Evolutionary conservation across 208 protist species (phyloP).

Genomic region (Hexamita inflata): DNA sequence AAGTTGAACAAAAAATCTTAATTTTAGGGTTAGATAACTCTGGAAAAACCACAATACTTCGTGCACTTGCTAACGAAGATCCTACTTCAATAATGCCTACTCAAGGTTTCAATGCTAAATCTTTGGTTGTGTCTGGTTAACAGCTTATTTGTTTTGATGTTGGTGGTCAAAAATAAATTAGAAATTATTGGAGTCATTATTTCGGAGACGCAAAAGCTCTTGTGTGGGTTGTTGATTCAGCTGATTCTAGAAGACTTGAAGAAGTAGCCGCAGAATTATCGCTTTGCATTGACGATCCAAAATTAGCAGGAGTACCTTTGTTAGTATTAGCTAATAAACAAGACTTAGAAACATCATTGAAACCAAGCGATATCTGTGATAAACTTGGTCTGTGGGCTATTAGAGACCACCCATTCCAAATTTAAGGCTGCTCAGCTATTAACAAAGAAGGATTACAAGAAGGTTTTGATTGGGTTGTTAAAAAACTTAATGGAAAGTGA

Average conservation of each 20-base stretch:
- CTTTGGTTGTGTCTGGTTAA: constrained; percentile 60
- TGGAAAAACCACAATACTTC: constrained; percentile 81
- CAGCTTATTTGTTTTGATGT: constrained; percentile 97
- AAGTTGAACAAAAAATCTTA: too few relatives aligned
- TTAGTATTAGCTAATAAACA: constrained; percentile 99
- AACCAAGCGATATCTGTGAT: constrained; percentile 58
- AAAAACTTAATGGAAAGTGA: not conserved
- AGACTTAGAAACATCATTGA: constrained; percentile 70
- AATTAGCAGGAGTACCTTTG: constrained; percentile 84
- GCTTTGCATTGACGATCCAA: constrained; percentile 61
- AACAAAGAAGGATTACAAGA: constrained; percentile 16
- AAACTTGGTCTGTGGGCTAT: constrained; percentile 25
- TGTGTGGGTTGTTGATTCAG: constrained; percentile 74
- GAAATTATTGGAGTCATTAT: constrained; percentile 86
- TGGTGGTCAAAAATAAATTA: constrained; percentile 94
- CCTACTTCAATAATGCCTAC: constrained; percentile 72
- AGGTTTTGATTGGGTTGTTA: constrained; percentile 14
- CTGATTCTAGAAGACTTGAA: constrained; percentile 58
- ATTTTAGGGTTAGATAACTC: constrained; percentile 85
- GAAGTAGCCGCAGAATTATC: constrained; percentile 78
- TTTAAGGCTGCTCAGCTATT: not conserved
- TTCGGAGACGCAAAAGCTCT: constrained; percentile 66
- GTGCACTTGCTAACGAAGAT: constrained; percentile 71
- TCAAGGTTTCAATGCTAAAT: constrained; percentile 89
- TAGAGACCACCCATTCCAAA: constrained; percentile 17